These are phyloP conservation scores for Silene conica DNA, from an alignment of 148 eudicot species.

Conservation along the genomic window DNA sequence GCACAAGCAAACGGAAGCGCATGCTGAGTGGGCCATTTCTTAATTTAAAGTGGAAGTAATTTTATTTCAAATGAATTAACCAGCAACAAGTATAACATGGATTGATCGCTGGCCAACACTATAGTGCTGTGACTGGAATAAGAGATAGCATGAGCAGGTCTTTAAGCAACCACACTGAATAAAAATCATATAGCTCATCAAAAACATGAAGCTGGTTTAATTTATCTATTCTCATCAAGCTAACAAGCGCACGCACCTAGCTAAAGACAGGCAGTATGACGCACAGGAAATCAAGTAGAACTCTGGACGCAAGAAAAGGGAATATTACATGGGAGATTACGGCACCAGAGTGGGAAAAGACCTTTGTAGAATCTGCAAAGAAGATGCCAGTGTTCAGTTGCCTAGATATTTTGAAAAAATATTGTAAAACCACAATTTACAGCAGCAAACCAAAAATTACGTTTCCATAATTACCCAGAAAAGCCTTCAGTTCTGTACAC, in stretches of 20 bases:
- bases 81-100: too few species aligned
- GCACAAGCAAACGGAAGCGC: too few species aligned
- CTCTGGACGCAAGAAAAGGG: conserved; percentile 13
- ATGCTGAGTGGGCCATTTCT: too few species aligned
- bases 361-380: conserved; percentile 83
- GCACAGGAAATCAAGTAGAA: conserved; percentile 3
- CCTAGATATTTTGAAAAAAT: not conserved
- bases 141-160: too few species aligned
- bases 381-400: conserved; percentile 17
- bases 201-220: not conserved
- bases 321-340: conserved; percentile 88
- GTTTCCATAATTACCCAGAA: conserved; percentile 45
- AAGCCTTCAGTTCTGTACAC: conserved; percentile 74
- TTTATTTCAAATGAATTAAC: too few species aligned
- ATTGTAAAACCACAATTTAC: not conserved
- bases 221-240: not conserved
- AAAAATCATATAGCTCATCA: not conserved
- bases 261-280: not conserved
- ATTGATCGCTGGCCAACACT: too few species aligned
- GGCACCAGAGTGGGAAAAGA: conserved; percentile 88
- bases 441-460: conserved; percentile 2
- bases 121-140: too few species aligned
- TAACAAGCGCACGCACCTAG: too few species aligned
- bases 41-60: too few species aligned
- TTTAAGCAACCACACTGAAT: too few species aligned